Evolutionary conservation across 495 filamentous ascomycete genomes (phyloP).

Genomic region (Penicillium mononematosum): DNA sequence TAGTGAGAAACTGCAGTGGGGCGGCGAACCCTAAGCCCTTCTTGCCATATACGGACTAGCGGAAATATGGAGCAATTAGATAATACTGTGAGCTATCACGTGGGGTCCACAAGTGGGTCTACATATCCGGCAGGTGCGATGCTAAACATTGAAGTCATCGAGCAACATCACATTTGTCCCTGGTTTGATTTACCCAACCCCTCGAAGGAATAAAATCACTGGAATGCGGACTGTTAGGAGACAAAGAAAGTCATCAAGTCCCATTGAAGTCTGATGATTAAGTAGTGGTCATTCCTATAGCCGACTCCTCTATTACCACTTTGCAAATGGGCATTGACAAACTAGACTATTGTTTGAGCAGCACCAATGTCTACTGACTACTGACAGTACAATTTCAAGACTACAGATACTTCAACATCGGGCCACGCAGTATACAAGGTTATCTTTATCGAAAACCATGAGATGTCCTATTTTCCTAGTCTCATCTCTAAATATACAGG

Average conservation of each 20-base stretch:
- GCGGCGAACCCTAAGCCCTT: constrained; percentile 43
- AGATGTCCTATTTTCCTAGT: constrained; percentile 8
- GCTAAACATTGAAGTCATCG: not conserved
- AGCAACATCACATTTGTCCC: not conserved
- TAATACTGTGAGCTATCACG: not conserved
- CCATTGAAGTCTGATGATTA: not conserved
- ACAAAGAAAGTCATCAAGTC: too few species aligned
- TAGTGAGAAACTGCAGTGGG: constrained; percentile 33
- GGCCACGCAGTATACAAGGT: not conserved
- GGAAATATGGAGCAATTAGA: constrained; percentile 4
- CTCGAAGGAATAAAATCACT: not conserved
- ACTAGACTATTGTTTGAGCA: not conserved
- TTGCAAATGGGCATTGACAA: not conserved
- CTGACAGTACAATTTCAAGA: not conserved
- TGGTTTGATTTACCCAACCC: not conserved
- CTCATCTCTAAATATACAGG: constrained; percentile 28
- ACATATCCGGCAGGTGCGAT: not conserved
- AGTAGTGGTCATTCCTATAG: not conserved
- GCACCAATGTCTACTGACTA: not conserved
- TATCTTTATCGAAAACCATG: not conserved
- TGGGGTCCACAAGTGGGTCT: constrained; percentile 2
- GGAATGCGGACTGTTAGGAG: not conserved
- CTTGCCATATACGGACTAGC: constrained; percentile 21
- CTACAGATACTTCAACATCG: not conserved
- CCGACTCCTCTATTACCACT: not conserved